Conservation (phyloP, 768 basidiomycete genomes). For the Russula griseocarnosa region DNA sequence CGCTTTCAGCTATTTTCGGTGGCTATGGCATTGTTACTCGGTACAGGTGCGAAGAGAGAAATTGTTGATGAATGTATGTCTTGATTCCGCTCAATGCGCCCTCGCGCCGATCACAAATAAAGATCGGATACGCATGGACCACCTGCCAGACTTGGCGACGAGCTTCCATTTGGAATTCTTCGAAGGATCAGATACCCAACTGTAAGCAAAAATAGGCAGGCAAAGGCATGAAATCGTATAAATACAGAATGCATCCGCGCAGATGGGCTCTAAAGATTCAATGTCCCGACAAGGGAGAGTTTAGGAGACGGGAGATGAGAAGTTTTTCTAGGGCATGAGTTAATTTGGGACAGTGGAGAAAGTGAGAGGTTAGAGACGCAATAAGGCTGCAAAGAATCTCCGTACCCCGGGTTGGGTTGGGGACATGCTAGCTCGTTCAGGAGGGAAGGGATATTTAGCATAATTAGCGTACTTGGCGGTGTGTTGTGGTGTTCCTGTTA, state of each 20-base stretch:
- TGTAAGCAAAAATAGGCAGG: constrained; percentile 22
- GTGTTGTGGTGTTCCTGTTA: neutral
- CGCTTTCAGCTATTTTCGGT: neutral
- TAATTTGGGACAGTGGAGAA: constrained; percentile 12
- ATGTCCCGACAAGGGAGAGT: constrained; percentile 15
- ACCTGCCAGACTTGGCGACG: neutral
- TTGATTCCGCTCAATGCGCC: neutral
- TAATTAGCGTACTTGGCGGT: constrained; percentile 2
- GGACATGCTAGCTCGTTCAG: neutral
- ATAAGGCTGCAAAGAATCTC: neutral
- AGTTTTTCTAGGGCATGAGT: constrained; percentile 23
- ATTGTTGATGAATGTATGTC: neutral
- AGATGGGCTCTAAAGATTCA: constrained; percentile 22
- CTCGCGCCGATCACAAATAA: constrained; percentile 1
- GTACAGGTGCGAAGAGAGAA: neutral
- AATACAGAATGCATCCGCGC: constrained; percentile 13
- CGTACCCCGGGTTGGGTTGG: constrained; percentile 6
- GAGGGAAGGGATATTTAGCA: constrained; percentile 4
- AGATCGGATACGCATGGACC: constrained; percentile 7
- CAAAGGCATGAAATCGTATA: constrained; percentile 5
- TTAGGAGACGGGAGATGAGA: constrained; percentile 1
- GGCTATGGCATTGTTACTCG: neutral
- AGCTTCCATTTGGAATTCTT: constrained; percentile 11
- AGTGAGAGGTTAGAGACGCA: constrained; percentile 2
- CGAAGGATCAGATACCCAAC: constrained; percentile 10